Conservation (phyloP, 345 rosid genomes). For the Arabis alpina region DNA sequence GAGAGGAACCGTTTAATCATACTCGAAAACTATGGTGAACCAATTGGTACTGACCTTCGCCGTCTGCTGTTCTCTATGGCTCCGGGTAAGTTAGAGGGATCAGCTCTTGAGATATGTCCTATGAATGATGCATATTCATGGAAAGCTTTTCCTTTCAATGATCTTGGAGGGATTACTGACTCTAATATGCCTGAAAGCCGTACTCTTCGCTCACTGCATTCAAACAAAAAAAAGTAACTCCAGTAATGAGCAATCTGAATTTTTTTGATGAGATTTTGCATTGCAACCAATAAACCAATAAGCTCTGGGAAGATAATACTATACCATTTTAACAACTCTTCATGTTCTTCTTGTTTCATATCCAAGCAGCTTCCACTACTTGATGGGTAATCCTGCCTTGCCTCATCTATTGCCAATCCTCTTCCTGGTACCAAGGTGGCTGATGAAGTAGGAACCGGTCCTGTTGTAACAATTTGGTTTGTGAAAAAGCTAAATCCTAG, state of each 20-base stretch:
- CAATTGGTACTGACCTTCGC: slow-evolving; percentile 53
- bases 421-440: slow-evolving; percentile 40
- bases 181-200: slow-evolving; percentile 49
- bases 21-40: neutral
- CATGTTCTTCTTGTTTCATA: slow-evolving; percentile 40
- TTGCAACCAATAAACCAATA: slow-evolving; percentile 3
- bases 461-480: slow-evolving; percentile 51
- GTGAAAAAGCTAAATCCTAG: slow-evolving; percentile 65
- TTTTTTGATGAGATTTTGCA: too few species aligned
- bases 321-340: slow-evolving; percentile 47
- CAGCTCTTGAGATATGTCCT: slow-evolving; percentile 66
- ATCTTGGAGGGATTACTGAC: slow-evolving; percentile 63
- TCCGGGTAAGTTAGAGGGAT: slow-evolving; percentile 59
- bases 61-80: slow-evolving; percentile 44
- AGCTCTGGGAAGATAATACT: slow-evolving; percentile 1
- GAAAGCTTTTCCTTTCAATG: slow-evolving; percentile 63
- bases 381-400: slow-evolving; percentile 35
- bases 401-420: slow-evolving; percentile 40
- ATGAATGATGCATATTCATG: slow-evolving; percentile 78
- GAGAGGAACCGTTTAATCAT: slow-evolving; percentile 4
- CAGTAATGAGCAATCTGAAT: neutral
- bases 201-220: slow-evolving; percentile 60
- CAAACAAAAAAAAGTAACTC: slow-evolving; percentile 4
- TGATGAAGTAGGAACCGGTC: slow-evolving; percentile 26
- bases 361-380: slow-evolving; percentile 41